A percentile compares a stretch with the other conserved stretches of the same genome.
These are phyloP conservation scores for Microbotryum intermedium DNA, from an alignment of 1,284 basidiomycete species.

Conservation along the genomic window DNA sequence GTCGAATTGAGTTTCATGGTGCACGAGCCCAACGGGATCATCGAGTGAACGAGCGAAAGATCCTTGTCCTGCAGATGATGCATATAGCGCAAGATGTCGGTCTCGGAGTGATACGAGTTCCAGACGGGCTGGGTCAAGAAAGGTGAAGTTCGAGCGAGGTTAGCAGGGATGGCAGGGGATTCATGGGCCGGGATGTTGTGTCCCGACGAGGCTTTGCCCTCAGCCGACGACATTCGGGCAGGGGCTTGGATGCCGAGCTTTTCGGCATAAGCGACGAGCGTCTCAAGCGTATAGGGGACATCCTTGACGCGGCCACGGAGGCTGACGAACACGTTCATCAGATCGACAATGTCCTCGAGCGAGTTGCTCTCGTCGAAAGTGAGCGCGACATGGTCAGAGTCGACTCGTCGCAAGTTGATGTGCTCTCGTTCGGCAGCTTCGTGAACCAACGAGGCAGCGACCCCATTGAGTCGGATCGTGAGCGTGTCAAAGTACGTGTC, in stretches of 20 bases:
- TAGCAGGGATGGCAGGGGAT: constrained; percentile 46
- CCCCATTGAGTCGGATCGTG: constrained; percentile 59
- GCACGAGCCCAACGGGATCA: constrained; percentile 85
- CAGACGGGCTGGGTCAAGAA: constrained; percentile 85
- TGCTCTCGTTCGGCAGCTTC: constrained; percentile 55
- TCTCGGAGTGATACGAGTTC: constrained; percentile 85
- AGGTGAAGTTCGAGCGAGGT: constrained; percentile 60
- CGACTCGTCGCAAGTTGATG: constrained; percentile 78
- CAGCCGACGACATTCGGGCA: constrained; percentile 9
- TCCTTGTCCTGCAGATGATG: constrained; percentile 90
- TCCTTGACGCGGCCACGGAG: constrained; percentile 21
- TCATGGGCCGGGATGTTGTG: constrained; percentile 31
- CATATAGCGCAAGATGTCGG: constrained; percentile 86
- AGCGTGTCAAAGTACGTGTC: constrained; percentile 83
- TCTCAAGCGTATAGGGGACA: constrained; percentile 35
- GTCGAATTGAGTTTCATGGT: constrained; percentile 77
- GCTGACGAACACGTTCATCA: constrained; percentile 73
- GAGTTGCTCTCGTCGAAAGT: constrained; percentile 88
- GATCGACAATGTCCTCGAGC: constrained; percentile 50
- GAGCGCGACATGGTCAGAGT: constrained; percentile 69
- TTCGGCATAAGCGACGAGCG: constrained; percentile 39
- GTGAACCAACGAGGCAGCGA: constrained; percentile 60
- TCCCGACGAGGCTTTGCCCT: constrained; percentile 28
- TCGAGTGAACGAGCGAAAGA: constrained; percentile 85
- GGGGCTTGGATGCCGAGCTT: constrained; percentile 31